phyloP scores from a whole-genome alignment of 306 rosid genomes.

The Cercis canadensis region DNA sequence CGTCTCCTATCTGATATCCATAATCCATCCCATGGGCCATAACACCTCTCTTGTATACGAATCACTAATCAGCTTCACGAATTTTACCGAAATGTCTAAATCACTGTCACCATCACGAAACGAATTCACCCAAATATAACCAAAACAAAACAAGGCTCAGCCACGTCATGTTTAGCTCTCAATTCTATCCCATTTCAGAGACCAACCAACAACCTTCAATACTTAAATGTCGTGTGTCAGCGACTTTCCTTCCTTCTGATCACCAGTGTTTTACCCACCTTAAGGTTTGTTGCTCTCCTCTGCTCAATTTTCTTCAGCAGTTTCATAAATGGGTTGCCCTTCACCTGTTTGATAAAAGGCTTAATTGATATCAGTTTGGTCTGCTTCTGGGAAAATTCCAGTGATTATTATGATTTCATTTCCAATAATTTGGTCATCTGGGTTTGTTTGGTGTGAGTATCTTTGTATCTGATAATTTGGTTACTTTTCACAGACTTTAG shows the following conservation, averaged over 20 bases:
- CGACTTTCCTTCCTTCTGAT: neutral
- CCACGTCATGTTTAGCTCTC: no score
- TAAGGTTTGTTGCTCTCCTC: conserved; percentile 8
- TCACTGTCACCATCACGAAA: no score
- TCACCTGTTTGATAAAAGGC: neutral
- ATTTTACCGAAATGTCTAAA: no score
- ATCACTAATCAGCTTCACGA: no score
- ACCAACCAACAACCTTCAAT: no score
- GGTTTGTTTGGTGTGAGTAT: neutral
- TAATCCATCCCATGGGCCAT: no score
- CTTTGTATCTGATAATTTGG: neutral
- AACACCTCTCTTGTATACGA: no score
- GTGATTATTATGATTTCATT: neutral
- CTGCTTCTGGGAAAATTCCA: neutral
- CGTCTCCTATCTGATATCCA: no score
- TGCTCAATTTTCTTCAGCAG: neutral
- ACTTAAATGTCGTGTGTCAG: no score
- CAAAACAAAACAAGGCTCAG: no score
- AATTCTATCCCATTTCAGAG: no score
- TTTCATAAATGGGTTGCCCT: neutral
- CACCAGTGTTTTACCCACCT: neutral
- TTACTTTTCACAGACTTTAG: neutral
- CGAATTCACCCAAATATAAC: no score
- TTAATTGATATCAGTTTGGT: neutral
- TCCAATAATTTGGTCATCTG: neutral